Base-by-base conservation (phyloP, 2,329 filamentous ascomycete species). In the Claviceps sp. region DNA sequence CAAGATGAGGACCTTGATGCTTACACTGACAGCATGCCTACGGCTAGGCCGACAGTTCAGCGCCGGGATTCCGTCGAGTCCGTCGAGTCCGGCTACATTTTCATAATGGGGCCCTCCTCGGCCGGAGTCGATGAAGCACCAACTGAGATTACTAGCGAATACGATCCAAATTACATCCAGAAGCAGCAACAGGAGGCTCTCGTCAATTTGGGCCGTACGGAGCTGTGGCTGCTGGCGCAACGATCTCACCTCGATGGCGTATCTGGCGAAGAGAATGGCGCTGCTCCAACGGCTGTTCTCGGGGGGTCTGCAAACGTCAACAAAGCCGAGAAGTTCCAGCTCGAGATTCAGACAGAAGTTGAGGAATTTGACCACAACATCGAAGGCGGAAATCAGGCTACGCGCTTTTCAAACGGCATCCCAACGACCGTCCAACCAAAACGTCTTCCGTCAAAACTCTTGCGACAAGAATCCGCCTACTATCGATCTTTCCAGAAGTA, bases 401-500 rank as follows among this genome's bases (percentile, higher is more conserved):
- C 91, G 37, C 84, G 83, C 50, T 91, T 91, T 64, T 84, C 82
- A 1, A 75, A 81, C 55, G 68, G 70, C 51, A 68, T 73, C 55
- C 69, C 68, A 42, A 67, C 66, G 59, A 70, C 64, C 54, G 68
- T 72, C 40, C 65, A 73, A 43, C 74, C 76, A 24, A 73, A 73
- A 59, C 68, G 67, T 39, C 68, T 81, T 17, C 77, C 77, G 10
- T 69, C 76, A 52, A 70, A 75, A 68, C 67, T 82, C 34, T 53
- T 66, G 24, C 74, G 73, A 53, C 73, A 78, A 62, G 87, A 93
- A 61, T 84, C 85, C 3, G 86, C 90, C 5, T 96, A 95, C 68
- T 91, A 89, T 70, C 84, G 87, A 55, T 89, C 89, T 10, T 96
- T 95, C 65, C 82, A 89, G 59, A 82, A 85, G 62, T 78, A 87